A percentile compares a stretch with the other conserved stretches of the same genome.
These are phyloP conservation scores for Coccinonectria pachysandricola DNA, from an alignment of 2,329 filamentous ascomycete genomes.

Conservation along the genomic window DNA sequence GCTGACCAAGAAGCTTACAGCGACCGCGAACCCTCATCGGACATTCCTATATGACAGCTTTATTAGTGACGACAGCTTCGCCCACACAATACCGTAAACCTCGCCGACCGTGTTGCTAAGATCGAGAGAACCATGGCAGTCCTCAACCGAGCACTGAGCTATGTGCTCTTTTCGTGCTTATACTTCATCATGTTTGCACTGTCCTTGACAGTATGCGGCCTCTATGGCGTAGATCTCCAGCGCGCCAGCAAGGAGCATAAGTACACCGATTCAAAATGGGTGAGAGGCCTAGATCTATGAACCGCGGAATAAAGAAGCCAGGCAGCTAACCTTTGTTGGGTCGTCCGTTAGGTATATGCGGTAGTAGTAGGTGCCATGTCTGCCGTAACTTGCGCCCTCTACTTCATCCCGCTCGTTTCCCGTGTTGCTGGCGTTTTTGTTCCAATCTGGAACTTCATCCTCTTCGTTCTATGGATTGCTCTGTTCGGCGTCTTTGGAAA, in stretches of 20 bases:
- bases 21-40: too few relatives aligned
- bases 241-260: slow-evolving; percentile 37
- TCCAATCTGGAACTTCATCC: slow-evolving; percentile 59
- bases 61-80: too few relatives aligned
- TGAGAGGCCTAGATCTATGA: slow-evolving; percentile 26
- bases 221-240: slow-evolving; percentile 64
- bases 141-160: slow-evolving; percentile 34
- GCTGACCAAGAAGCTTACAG: too few relatives aligned
- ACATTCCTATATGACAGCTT: too few relatives aligned
- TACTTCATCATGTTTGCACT: slow-evolving; percentile 70
- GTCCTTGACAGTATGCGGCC: slow-evolving; percentile 64
- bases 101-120: too few relatives aligned
- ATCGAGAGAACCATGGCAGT: slow-evolving; percentile 29
- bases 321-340: background rate
- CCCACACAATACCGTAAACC: too few relatives aligned
- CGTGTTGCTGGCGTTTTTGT: slow-evolving; percentile 36
- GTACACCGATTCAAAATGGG: slow-evolving; percentile 59
- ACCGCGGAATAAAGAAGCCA: slow-evolving; percentile 1
- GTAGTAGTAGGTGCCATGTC: slow-evolving; percentile 57
- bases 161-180: slow-evolving; percentile 48
- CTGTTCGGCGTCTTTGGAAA: slow-evolving; percentile 77
- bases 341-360: slow-evolving; percentile 66
- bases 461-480: slow-evolving; percentile 71
- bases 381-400: slow-evolving; percentile 53
- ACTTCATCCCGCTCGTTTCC: slow-evolving; percentile 52